A percentile compares a stretch with the other conserved stretches of the same genome.
These are phyloP conservation scores for Stagonosporopsis chrysanthemi DNA, from an alignment of 2,329 filamentous ascomycete genomes.

Conservation along the genomic window DNA sequence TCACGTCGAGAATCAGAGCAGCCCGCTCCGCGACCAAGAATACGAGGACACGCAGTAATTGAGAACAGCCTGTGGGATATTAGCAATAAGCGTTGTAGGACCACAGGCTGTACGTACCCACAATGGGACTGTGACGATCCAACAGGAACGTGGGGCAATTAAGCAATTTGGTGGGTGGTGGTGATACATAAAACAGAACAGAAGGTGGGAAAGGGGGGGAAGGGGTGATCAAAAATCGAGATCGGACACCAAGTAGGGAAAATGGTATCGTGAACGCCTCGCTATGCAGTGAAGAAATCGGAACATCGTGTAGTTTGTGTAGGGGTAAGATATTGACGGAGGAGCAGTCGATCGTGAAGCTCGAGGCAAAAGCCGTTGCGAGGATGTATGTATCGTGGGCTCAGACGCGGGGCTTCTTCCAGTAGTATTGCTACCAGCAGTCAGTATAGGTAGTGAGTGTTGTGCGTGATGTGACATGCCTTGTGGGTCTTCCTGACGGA, in stretches of 20 bases:
- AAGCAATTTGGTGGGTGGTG: constrained; percentile 31
- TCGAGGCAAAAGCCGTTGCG: not conserved
- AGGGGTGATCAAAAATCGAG: constrained; percentile 11
- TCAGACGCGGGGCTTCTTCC: constrained; percentile 65
- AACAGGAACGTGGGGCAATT: constrained; percentile 10
- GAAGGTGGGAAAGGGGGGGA: not conserved
- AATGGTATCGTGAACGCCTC: constrained; percentile 49
- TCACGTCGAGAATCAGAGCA: not conserved
- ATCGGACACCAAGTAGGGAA: constrained; percentile 23
- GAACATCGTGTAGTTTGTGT: constrained; percentile 18
- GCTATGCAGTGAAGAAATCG: constrained; percentile 44
- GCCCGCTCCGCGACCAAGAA: not conserved
- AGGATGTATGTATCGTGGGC: not conserved
- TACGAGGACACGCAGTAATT: not conserved
- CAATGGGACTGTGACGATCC: constrained; percentile 5
- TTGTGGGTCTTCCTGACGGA: constrained; percentile 96
- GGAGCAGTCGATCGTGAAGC: not conserved
- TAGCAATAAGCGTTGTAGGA: not conserved
- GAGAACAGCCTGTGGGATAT: not conserved
- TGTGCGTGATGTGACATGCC: constrained; percentile 62
- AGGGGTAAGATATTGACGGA: not conserved
- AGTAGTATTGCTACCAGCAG: constrained; percentile 70
- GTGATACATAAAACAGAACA: constrained; percentile 26
- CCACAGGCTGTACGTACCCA: not conserved
- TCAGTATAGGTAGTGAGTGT: constrained; percentile 19